Conservation (phyloP, 805 yeast species). For the Wickerhamiella kurtzmanii region DNA sequence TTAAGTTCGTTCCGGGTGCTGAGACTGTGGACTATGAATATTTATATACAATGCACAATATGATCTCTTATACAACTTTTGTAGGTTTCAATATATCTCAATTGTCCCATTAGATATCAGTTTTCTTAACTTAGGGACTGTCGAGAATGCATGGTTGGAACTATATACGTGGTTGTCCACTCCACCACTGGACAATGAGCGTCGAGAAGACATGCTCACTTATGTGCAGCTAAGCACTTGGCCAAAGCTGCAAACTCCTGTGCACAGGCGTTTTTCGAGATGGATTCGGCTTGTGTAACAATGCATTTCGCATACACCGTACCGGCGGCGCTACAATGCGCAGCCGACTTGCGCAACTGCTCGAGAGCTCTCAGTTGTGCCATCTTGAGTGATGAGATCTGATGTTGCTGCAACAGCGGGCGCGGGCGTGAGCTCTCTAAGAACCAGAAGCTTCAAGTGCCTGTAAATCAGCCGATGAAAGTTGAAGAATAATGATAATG, state of each 20-base stretch:
- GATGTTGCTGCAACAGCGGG: too few relatives aligned
- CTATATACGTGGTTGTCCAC: too few relatives aligned
- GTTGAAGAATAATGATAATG: too few relatives aligned
- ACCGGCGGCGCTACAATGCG: conserved; percentile 14
- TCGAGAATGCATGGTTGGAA: too few relatives aligned
- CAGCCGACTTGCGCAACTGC: conserved; percentile 14
- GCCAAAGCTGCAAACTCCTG: conserved; percentile 14
- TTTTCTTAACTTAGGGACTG: too few relatives aligned
- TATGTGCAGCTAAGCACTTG: conserved; percentile 13
- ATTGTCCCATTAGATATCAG: too few relatives aligned
- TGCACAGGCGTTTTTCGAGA: conserved; percentile 15
- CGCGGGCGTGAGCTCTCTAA: too few relatives aligned
- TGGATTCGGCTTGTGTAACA: conserved; percentile 14
- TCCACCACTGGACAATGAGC: too few relatives aligned
- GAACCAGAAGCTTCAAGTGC: too few relatives aligned
- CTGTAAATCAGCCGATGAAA: too few relatives aligned
- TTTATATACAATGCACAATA: background rate
- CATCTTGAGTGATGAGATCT: background rate
- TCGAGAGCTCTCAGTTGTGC: conserved; percentile 9
- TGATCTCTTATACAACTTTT: background rate
- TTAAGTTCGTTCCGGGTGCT: background rate
- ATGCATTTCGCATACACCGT: conserved; percentile 17
- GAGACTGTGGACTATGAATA: background rate
- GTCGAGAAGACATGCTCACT: too few relatives aligned
- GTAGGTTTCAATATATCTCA: too few relatives aligned